Base-by-base conservation (phyloP, 140 eudicot species). In the Cichorium intybus region DNA sequence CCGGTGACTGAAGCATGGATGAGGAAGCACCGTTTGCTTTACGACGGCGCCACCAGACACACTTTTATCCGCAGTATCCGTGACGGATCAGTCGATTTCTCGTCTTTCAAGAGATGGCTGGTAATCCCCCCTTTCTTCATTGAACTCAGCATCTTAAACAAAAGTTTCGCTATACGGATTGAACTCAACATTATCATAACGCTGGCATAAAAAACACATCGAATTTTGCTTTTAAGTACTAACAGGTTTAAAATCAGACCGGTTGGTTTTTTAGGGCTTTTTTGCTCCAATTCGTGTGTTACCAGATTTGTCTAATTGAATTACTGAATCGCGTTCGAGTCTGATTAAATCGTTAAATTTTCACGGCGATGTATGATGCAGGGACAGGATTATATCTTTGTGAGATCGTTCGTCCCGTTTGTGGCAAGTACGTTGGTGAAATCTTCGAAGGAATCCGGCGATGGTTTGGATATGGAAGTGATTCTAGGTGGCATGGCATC, bases 381-480 rank as follows among this genome's bases (percentile, higher is more conserved):
- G 98, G 96, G 89, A 33, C 96, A 88, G 64, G 98, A 92, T 75
- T 85, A 88, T 63, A 71, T 88, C 66, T 92, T 81, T 60, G 98
- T 92, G 17, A 83, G 95, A 64, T 80, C 83, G 28, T 83, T 88
- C 24, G 69, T 88, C 48, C 98, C 98, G 2, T 92, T 92, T 53
- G 80, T 68, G 7, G 96, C 98, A 23, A 88, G 98, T 59, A 47
- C 69, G 24, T 56, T 92, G 75, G 35, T 83, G 62, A 92, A 88
- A 76, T 85, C 93, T 52, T 88, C 79, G 24, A 82, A 88, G 71
- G 90, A 83, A 70, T 81, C 83, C 2, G 81, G 35, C 52, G 80
- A 88, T 75, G 66, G 43, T 48, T 54, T 66, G 39, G 95, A 92
- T 68, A 60, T 81, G 82, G 96, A 88, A 43, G 69, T 83, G 10